phyloP scores from a whole-genome alignment of 345 rosid species.

The Bruguiera gymnorhiza region DNA sequence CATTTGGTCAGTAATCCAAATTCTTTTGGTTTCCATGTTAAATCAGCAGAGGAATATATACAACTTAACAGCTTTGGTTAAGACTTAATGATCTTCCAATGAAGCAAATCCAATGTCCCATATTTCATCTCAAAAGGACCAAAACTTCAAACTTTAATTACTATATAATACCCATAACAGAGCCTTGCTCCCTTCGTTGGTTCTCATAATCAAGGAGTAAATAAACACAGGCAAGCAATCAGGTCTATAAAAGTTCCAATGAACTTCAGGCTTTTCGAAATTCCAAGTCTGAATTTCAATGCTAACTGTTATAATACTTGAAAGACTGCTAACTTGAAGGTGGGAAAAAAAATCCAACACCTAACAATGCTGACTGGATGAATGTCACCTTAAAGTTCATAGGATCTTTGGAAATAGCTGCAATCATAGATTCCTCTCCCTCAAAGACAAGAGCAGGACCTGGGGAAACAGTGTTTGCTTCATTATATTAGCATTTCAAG shows the following conservation, averaged over 20 bases:
- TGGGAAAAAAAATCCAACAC: too few species aligned
- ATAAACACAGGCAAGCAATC: not conserved
- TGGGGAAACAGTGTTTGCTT: constrained; percentile 24
- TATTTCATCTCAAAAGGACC: not conserved
- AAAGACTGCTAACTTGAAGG: too few species aligned
- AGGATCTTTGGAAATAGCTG: constrained; percentile 81
- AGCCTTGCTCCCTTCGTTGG: not conserved
- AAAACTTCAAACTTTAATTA: not conserved
- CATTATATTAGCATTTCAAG: not conserved
- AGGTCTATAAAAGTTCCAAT: too few species aligned
- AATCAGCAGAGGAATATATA: too few species aligned
- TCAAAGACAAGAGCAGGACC: constrained; percentile 99
- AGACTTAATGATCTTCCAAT: not conserved
- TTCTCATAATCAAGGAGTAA: not conserved
- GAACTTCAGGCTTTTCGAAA: too few species aligned
- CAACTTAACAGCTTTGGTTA: not conserved
- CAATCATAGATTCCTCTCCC: constrained; percentile 90
- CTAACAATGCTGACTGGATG: not conserved
- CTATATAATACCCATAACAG: not conserved
- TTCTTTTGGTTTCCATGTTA: too few species aligned
- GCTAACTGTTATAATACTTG: too few species aligned
- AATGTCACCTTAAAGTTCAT: constrained; percentile 69
- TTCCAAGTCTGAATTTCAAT: too few species aligned
- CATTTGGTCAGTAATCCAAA: too few species aligned
- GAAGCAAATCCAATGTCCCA: not conserved